A percentile compares a stretch with the other conserved stretches of the same genome.
phyloP scores from a whole-genome alignment of 108 stramenopile genomes.

The Ochromonas danica region DNA sequence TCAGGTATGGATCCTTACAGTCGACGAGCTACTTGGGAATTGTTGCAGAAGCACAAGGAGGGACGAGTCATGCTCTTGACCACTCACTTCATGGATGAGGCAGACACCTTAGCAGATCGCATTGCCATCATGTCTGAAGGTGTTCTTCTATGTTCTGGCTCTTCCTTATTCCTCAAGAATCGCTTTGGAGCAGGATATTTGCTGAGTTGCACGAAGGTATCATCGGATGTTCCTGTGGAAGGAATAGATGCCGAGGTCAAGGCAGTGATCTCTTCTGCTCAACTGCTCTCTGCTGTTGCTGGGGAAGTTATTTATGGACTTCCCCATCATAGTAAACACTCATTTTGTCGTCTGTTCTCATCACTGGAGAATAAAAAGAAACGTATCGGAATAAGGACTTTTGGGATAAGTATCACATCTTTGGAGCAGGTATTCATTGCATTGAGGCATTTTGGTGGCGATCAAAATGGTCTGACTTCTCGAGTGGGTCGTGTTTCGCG shows the following conservation, averaged over 20 bases:
- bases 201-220: constrained; percentile 38
- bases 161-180: constrained; percentile 81
- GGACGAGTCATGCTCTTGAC: constrained; percentile 64
- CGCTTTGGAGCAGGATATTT: constrained; percentile 84
- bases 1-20: constrained; percentile 49
- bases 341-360: background rate
- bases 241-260: background rate
- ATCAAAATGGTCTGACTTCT: background rate
- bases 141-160: constrained; percentile 60
- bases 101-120: constrained; percentile 79
- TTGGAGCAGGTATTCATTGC: constrained; percentile 88
- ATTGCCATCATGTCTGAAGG: constrained; percentile 72
- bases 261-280: background rate
- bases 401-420: constrained; percentile 89
- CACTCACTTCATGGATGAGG: constrained; percentile 76
- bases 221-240: background rate
- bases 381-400: constrained; percentile 61
- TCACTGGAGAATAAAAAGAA: constrained; percentile 69
- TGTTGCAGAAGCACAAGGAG: constrained; percentile 69
- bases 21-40: constrained; percentile 74
- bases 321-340: too few relatives aligned
- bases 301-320: constrained; percentile 19
- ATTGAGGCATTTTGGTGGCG: background rate
- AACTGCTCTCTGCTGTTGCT: constrained; percentile 1
- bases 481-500: background rate